Conservation (phyloP, 169 alveolate species). For the Plasmodium cynomolgi region DNA sequence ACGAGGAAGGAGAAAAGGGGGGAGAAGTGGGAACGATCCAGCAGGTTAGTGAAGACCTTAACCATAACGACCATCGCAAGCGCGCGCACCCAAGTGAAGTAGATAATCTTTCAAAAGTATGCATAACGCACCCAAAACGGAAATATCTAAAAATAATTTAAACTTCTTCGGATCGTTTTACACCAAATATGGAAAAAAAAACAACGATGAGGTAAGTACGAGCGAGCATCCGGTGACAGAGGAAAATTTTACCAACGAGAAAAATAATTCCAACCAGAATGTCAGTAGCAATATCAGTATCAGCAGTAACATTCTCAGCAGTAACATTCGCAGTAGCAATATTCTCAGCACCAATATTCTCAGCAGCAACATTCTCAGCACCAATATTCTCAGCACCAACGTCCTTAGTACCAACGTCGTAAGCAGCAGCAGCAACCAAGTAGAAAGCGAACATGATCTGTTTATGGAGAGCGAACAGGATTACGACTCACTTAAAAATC, state of each 20-base stretch:
- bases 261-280: not conserved
- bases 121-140: slow-evolving; percentile 48
- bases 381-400: not conserved
- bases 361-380: not conserved
- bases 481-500: not conserved
- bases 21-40: not conserved
- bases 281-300: not conserved
- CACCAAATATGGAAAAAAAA: slow-evolving; percentile 40
- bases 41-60: not conserved
- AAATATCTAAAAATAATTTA: slow-evolving; percentile 16
- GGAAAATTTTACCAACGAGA: not conserved
- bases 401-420: not conserved
- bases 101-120: slow-evolving; percentile 14
- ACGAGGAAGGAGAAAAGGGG: not conserved
- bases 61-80: not conserved
- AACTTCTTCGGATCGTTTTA: slow-evolving; percentile 39
- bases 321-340: not conserved
- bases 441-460: not conserved
- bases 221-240: not conserved
- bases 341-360: not conserved
- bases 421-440: not conserved
- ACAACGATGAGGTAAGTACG: not conserved
- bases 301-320: not conserved
- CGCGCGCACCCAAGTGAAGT: not conserved
- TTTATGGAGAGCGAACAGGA: not conserved